These are phyloP conservation scores for Hydnum rufescens DNA, from an alignment of 768 basidiomycete genomes.

Conservation along the genomic window DNA sequence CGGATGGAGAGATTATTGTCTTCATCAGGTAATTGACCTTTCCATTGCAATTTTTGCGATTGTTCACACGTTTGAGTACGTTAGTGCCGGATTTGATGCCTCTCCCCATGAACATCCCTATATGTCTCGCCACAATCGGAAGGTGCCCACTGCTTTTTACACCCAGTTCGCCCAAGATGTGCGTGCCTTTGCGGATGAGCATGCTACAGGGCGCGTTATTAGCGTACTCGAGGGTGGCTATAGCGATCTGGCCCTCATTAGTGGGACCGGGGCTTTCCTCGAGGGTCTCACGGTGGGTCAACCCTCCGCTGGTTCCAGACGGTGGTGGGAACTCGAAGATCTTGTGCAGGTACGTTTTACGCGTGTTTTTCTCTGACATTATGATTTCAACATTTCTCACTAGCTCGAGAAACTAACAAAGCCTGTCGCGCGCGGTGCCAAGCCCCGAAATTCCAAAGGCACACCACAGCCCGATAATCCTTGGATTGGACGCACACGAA, in stretches of 20 bases:
- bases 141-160: constrained; percentile 75
- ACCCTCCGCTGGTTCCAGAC: constrained; percentile 12
- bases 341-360: constrained; percentile 33
- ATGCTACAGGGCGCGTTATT: constrained; percentile 49
- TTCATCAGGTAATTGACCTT: constrained; percentile 59
- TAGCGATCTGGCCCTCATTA: constrained; percentile 70
- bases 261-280: constrained; percentile 68
- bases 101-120: constrained; percentile 75
- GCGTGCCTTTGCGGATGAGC: constrained; percentile 37
- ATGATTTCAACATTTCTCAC: background rate
- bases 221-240: constrained; percentile 94
- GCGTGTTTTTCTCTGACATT: background rate
- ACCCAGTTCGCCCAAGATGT: constrained; percentile 62
- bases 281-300: constrained; percentile 30
- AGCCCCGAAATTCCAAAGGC: constrained; percentile 6
- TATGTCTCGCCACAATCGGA: constrained; percentile 86
- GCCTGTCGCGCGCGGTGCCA: constrained; percentile 30
- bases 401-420: constrained; percentile 50
- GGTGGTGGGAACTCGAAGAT: constrained; percentile 49
- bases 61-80: too few species aligned
- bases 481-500: constrained; percentile 41
- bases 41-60: constrained; percentile 7
- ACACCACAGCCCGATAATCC: constrained; percentile 20
- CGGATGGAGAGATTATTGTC: constrained; percentile 54
- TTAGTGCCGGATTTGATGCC: constrained; percentile 85